Percentiles rank a stretch among this genome's conserved stretches.
phyloP scores from a whole-genome alignment of 495 filamentous ascomycete genomes.

The Lineolata rhizophorae region DNA sequence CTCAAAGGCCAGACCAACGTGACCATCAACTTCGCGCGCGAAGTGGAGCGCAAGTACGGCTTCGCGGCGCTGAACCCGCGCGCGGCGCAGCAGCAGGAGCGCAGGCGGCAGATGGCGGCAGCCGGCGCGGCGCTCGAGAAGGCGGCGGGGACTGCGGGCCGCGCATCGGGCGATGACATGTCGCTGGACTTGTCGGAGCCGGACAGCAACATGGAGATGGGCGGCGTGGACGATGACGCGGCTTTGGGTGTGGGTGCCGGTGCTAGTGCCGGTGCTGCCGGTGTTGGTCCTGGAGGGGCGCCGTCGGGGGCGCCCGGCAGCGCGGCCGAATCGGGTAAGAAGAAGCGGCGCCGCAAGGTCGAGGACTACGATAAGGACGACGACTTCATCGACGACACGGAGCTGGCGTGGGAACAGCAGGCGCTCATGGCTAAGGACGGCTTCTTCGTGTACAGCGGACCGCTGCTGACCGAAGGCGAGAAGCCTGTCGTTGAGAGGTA shows the following conservation, averaged over 20 bases:
- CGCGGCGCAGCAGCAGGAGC: slow-evolving; percentile 62
- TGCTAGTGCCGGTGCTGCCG: slow-evolving; percentile 34
- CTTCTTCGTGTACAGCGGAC: slow-evolving; percentile 23
- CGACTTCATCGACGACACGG: slow-evolving; percentile 93
- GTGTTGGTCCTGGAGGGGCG: slow-evolving; percentile 22
- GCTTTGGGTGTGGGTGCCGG: too few relatives aligned
- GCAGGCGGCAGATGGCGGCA: slow-evolving; percentile 60
- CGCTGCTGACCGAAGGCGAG: slow-evolving; percentile 52
- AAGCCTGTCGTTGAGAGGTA: slow-evolving; percentile 67
- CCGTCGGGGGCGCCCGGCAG: slow-evolving; percentile 7
- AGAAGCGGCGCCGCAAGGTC: slow-evolving; percentile 67
- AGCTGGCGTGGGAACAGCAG: slow-evolving; percentile 87
- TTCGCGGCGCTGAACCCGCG: slow-evolving; percentile 85
- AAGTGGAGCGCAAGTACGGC: slow-evolving; percentile 84
- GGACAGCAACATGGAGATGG: slow-evolving; percentile 57
- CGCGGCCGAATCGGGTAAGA: slow-evolving; percentile 32
- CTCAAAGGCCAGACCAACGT: slow-evolving; percentile 62
- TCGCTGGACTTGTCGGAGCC: slow-evolving; percentile 16
- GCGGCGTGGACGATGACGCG: slow-evolving; percentile 27
- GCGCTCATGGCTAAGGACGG: slow-evolving; percentile 74
- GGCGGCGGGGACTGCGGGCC: slow-evolving; percentile 26
- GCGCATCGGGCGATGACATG: slow-evolving; percentile 43
- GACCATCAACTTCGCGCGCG: slow-evolving; percentile 82
- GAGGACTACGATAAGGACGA: slow-evolving; percentile 95
- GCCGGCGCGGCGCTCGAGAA: slow-evolving; percentile 64